Evolutionary conservation across 2,329 filamentous ascomycete genomes (phyloP), one percentile per base, ranked within the genome.

Genomic region (Rhynchosporium graminicola): DNA sequence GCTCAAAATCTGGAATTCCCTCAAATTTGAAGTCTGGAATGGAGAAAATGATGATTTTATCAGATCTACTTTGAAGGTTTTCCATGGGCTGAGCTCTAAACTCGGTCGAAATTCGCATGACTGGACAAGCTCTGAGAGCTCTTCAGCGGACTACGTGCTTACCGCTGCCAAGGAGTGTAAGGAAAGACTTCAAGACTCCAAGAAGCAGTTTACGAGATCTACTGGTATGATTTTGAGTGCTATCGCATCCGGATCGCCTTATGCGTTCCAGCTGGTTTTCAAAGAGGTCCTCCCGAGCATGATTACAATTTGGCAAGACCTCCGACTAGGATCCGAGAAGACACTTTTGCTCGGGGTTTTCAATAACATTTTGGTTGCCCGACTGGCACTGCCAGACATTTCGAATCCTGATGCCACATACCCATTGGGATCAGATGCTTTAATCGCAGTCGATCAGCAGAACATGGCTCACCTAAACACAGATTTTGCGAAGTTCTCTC

Each of bases 181-280:
- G 78, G 63, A 2, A 77, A 77, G 42, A 70, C 47, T 54, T 38
- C 48, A 3, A 76, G 74, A 61, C 80, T 78, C 0, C 20, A 20
- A 1, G 77, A 76, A 4, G 77, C 80, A 26, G 77, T 67, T 56
- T 79, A 75, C n/a, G 12, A 43, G 57, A 2, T 43, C 58, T 12
- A 65, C 57, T 20, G 63, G 65, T 28, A 63, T 60, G 40, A 72
- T 73, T 29, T 48, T 73, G 5, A 55, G 63, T 26, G 57, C 64
- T 26, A 60, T 73, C 20, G 66, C 65, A 15, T 65, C 64, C 20
- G 57, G 61, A 2, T 68, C 69, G 3, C 63, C 67, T 3, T 62
- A 67, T 54, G 62, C 67, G 2, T 69, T 70, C 43, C 57, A 65
- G 43, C 38, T 69, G 20, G 63, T 70, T 10, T 58, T 62, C 12